phyloP scores from a whole-genome alignment of 2,329 filamentous ascomycete species.

The Penicillium vulpinum region DNA sequence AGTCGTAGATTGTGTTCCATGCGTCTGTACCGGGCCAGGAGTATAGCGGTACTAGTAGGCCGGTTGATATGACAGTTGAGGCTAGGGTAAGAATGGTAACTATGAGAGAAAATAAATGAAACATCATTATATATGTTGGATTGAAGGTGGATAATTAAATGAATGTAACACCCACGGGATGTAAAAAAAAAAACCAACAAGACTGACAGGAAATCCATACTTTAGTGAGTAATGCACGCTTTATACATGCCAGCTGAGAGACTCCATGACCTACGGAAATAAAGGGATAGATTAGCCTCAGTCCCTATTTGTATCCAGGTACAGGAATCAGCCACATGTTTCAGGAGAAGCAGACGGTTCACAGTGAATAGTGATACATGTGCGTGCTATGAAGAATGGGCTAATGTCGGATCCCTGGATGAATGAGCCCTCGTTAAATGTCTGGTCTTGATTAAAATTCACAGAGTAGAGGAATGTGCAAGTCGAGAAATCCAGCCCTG shows the following conservation, averaged over 20 bases:
- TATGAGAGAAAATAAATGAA: constrained; percentile 6
- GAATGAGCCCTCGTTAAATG: not conserved
- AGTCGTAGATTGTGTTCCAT: constrained; percentile 26
- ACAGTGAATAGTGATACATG: not conserved
- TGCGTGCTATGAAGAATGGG: not conserved
- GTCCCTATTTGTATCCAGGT: not conserved
- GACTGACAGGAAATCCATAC: not conserved
- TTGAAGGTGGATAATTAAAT: not conserved
- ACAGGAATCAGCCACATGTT: constrained; percentile 9
- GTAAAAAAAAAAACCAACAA: not conserved
- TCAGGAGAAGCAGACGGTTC: constrained; percentile 1
- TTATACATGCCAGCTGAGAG: not conserved
- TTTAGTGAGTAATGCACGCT: not conserved
- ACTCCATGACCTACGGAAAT: not conserved
- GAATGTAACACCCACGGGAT: too few species aligned
- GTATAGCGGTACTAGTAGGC: constrained; percentile 29
- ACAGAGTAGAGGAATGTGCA: constrained; percentile 2
- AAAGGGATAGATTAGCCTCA: not conserved
- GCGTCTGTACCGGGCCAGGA: constrained; percentile 23
- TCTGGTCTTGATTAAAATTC: not conserved
- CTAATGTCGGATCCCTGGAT: not conserved
- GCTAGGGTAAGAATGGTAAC: constrained; percentile 12
- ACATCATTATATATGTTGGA: constrained; percentile 2
- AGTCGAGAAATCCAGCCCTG: not conserved
- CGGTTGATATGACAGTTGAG: constrained; percentile 14